Percentiles rank a stretch among this genome's conserved stretches.
phyloP scores from a whole-genome alignment of 768 basidiomycete genomes.

The Tulasnella calospora region DNA sequence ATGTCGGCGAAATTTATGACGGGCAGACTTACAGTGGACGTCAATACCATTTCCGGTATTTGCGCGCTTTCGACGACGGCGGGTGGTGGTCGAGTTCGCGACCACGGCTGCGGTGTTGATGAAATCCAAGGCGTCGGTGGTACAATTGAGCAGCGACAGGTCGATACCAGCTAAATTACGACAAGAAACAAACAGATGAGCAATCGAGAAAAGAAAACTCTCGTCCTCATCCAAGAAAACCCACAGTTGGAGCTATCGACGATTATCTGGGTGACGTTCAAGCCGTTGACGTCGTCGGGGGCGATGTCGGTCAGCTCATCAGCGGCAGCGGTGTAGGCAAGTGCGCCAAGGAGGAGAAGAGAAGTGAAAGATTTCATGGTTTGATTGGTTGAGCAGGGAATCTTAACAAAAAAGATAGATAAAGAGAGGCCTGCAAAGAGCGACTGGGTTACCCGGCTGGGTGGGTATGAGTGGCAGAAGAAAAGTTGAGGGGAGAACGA shows the following conservation, averaged over 20 bases:
- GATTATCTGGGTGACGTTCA: conserved; percentile 5
- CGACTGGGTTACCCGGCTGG: background rate
- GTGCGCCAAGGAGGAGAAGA: background rate
- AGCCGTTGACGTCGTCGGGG: conserved; percentile 4
- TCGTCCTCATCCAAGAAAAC: background rate
- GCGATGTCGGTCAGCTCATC: background rate
- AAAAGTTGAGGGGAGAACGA: background rate
- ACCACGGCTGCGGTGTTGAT: conserved; percentile 1
- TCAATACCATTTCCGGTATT: conserved; percentile 8
- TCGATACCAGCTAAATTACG: conserved; percentile 2
- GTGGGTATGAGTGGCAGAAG: background rate
- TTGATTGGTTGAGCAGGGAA: background rate
- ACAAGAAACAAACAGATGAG: background rate
- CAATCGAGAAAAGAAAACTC: background rate
- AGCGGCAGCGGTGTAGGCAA: background rate
- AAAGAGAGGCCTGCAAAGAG: background rate
- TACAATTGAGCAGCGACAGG: background rate
- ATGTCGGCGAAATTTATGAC: background rate
- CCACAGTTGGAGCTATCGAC: background rate
- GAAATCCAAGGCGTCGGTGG: conserved; percentile 9
- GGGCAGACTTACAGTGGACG: conserved; percentile 18
- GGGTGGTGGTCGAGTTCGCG: background rate
- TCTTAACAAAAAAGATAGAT: background rate
- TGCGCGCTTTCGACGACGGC: conserved; percentile 5
- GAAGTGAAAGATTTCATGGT: conserved; percentile 21